These are phyloP conservation scores for Stemphylium lycopersici DNA, from an alignment of 2,329 filamentous ascomycete species.

Conservation along the genomic window DNA sequence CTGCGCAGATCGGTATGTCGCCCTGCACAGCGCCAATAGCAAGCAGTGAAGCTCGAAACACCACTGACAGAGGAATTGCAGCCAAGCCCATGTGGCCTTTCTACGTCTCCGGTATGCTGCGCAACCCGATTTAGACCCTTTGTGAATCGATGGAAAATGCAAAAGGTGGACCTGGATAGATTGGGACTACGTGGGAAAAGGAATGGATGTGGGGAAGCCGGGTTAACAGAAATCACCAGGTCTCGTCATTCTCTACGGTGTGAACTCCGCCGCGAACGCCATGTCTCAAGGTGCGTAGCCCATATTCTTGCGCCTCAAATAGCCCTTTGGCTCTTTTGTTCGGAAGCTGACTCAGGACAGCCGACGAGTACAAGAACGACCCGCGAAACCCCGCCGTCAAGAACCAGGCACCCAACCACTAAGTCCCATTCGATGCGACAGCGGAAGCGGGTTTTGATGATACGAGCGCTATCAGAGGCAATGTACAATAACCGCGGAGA, in stretches of 20 bases:
- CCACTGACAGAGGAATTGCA: constrained; percentile 55
- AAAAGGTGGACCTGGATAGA: constrained; percentile 15
- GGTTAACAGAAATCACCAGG: constrained; percentile 59
- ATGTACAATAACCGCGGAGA: constrained; percentile 46
- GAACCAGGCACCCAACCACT: constrained; percentile 42
- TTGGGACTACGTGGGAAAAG: constrained; percentile 4
- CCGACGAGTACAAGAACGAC: constrained; percentile 96
- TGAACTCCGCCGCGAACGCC: constrained; percentile 81
- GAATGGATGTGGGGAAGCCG: neutral
- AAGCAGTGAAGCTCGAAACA: constrained; percentile 11
- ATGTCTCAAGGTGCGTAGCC: constrained; percentile 76
- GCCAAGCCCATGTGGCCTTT: constrained; percentile 92
- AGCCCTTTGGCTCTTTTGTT: neutral
- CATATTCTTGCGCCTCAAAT: neutral
- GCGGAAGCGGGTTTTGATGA: constrained; percentile 17
- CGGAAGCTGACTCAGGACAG: constrained; percentile 56
- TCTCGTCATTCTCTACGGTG: constrained; percentile 84
- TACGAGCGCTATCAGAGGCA: constrained; percentile 31
- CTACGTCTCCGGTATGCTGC: constrained; percentile 85
- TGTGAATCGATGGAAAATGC: neutral
- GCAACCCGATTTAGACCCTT: neutral
- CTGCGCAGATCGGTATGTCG: constrained; percentile 56
- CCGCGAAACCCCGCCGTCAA: constrained; percentile 74
- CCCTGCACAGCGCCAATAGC: constrained; percentile 8
- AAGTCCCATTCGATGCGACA: constrained; percentile 24